Base-by-base conservation (phyloP, 2,329 filamentous ascomycete species). In the Aspergillus sclerotialis region DNA sequence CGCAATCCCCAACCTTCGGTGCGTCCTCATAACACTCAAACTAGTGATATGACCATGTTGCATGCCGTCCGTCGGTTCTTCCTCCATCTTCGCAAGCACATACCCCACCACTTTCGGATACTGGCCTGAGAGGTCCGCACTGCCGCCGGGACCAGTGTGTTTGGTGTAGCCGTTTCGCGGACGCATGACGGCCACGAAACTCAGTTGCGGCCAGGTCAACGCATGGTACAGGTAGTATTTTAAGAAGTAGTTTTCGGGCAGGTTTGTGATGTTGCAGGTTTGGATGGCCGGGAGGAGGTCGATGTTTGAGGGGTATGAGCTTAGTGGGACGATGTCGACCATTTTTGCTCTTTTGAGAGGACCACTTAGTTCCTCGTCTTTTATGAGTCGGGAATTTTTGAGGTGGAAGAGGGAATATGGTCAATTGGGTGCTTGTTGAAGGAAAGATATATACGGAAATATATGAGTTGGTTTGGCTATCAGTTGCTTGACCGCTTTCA, bases 181-280 rank as follows among this genome's bases (percentile, higher is more conserved):
- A 23, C 89, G 81, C 63, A 96, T 90, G 52, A 98, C 88, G 50
- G 92, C 92, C 37, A 98, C 90, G 65, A 89, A 96, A 65, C 83
- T 90, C 46, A 98, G 79, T 68, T 96, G 90, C 29, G 92, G 92
- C 92, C 92, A 98, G 52, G 88, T 94, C 48, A 96, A 80, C 11
- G 90, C 89, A 67, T 98, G 92, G 76, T 98, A 98, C 56, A 98
- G 80, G 72, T 98, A 98, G 75, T 98, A 98, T 76, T 98, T 98
- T 68, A 94, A 85, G 64, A 96, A 96, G 77, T 98, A 98, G 74
- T 98, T 98, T 67, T 98, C 92, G 46, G 92, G 92, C 35, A 98
- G 76, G 71, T 98, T 98, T 63, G 93, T 94, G 61, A 98, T 89
- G 72, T 98, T 96, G 59, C 90, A 90, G 65, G 93, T 88, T 69